Conservation (phyloP, 2,329 filamentous ascomycete species). For the Diaporthe nobilis region DNA sequence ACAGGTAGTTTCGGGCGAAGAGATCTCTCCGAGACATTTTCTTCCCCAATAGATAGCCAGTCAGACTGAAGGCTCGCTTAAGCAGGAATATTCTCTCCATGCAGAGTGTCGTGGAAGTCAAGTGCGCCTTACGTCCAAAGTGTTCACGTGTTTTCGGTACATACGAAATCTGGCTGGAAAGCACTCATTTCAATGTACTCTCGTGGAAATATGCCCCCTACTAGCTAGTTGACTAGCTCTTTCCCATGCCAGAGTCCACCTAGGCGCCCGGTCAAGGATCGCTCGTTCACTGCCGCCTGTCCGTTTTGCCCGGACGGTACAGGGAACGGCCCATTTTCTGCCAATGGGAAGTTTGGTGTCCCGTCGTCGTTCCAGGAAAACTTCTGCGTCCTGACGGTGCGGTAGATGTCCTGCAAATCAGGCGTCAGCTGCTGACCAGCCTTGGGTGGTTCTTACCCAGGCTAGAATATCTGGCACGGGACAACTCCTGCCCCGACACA, state of each 20-base stretch:
- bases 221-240: neutral
- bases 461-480: neutral
- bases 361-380: constrained; percentile 54
- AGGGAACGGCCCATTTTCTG: constrained; percentile 52
- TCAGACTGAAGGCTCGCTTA: neutral
- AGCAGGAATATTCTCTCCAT: neutral
- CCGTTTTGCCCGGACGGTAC: constrained; percentile 51
- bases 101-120: no score
- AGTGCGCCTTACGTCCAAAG: neutral
- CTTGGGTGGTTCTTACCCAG: no score
- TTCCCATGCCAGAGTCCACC: neutral
- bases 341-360: constrained; percentile 51
- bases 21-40: neutral
- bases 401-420: constrained; percentile 47
- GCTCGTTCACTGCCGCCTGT: constrained; percentile 23
- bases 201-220: neutral
- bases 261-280: constrained; percentile 42
- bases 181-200: neutral
- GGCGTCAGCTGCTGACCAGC: neutral
- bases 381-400: constrained; percentile 52
- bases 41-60: neutral
- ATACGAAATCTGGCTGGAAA: neutral
- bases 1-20: neutral
- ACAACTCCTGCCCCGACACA: neutral
- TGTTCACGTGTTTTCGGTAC: neutral